These are phyloP conservation scores for Begonia fuchsioides DNA, from an alignment of 306 rosid species.

Conservation along the genomic window DNA sequence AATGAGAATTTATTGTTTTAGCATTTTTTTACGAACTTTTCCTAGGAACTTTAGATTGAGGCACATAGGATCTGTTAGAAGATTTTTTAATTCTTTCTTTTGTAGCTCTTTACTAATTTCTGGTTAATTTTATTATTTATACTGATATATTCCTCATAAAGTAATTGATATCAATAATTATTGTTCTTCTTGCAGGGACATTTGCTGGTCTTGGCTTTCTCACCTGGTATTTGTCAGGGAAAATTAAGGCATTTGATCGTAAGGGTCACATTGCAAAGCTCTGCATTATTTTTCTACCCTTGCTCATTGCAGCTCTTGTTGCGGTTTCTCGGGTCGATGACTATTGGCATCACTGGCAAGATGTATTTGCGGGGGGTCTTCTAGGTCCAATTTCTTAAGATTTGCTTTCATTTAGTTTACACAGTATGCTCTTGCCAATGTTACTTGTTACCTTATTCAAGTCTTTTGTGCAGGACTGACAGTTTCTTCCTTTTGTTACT, in stretches of 20 bases:
- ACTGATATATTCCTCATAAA: no score
- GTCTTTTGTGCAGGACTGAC: background rate
- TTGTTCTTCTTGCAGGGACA: constrained; percentile 3
- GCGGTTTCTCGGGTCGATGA: constrained; percentile 9
- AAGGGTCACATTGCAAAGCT: constrained; percentile 8
- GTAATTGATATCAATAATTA: background rate
- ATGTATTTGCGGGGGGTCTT: constrained; percentile 8
- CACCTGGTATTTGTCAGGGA: constrained; percentile 6
- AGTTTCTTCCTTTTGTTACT: constrained; percentile 10
- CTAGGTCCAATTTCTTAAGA: background rate
- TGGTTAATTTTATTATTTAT: no score
- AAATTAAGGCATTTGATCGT: constrained; percentile 6
- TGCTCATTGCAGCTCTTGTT: constrained; percentile 8
- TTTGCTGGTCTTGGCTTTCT: constrained; percentile 12
- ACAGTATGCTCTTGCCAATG: background rate
- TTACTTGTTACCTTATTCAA: background rate
- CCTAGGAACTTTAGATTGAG: no score
- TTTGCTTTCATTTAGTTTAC: background rate
- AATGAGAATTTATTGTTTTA: no score
- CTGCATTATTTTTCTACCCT: constrained; percentile 5
- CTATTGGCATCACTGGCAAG: constrained; percentile 11
- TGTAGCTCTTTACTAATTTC: no score
- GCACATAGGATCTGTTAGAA: no score
- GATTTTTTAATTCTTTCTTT: no score
- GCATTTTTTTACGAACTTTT: no score